phyloP scores from a whole-genome alignment of 805 yeast genomes.

The Hanseniaspora pseudoguilliermondii region DNA sequence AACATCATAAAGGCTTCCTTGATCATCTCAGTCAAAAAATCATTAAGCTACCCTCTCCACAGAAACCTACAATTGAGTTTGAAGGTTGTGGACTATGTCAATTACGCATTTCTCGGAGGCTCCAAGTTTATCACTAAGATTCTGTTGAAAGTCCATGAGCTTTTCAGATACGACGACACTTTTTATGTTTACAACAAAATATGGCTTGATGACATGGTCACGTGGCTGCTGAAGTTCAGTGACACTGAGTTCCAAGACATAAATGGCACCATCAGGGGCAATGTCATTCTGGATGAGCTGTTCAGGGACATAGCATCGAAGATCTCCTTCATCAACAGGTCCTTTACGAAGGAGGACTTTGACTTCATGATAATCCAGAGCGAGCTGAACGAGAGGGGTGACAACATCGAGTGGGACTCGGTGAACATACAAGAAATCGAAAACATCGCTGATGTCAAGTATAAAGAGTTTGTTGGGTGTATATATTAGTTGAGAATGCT shows the following conservation, averaged over 20 bases:
- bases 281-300: background rate
- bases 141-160: slow-evolving; percentile 49
- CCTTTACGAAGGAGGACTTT: slow-evolving; percentile 4
- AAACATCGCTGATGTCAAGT: slow-evolving; percentile 41
- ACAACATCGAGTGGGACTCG: slow-evolving; percentile 32
- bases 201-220: slow-evolving; percentile 60
- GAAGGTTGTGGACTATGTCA: slow-evolving; percentile 66
- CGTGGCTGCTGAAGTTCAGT: slow-evolving; percentile 55
- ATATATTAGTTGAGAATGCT: slow-evolving; percentile 9
- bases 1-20: slow-evolving; percentile 41
- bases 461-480: slow-evolving; percentile 15
- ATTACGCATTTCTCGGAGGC: slow-evolving; percentile 53
- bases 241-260: slow-evolving; percentile 44
- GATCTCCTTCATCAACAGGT: slow-evolving; percentile 17
- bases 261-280: background rate
- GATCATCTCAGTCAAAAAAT: slow-evolving; percentile 53
- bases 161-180: slow-evolving; percentile 70
- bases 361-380: slow-evolving; percentile 18
- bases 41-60: slow-evolving; percentile 69
- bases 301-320: slow-evolving; percentile 50
- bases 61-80: slow-evolving; percentile 49
- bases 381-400: slow-evolving; percentile 27
- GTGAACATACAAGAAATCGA: slow-evolving; percentile 47
- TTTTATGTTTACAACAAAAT: slow-evolving; percentile 74
- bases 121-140: slow-evolving; percentile 49